A percentile compares a stretch with the other conserved stretches of the same genome.
These are phyloP conservation scores for Monilinia laxa DNA, from an alignment of 2,329 filamentous ascomycete species.

Conservation along the genomic window DNA sequence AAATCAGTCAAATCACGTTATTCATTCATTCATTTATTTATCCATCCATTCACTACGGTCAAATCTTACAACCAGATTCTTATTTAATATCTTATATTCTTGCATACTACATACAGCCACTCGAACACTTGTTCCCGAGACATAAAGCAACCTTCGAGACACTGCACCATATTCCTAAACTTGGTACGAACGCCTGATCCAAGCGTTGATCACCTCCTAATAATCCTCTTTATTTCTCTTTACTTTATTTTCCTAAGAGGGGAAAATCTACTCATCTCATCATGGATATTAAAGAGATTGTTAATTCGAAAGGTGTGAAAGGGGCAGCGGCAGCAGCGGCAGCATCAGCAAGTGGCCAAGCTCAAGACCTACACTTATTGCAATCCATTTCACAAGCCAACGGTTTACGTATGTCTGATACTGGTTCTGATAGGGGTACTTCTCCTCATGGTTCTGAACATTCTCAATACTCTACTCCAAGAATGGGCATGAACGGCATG, in stretches of 20 bases:
- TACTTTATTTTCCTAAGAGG: not conserved
- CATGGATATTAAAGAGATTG: slow-evolving; percentile 43
- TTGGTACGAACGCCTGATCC: slow-evolving; percentile 40
- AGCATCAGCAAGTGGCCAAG: slow-evolving; percentile 35
- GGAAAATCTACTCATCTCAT: slow-evolving; percentile 19
- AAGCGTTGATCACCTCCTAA: slow-evolving; percentile 34
- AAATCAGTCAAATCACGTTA: not conserved
- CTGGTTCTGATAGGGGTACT: slow-evolving; percentile 40
- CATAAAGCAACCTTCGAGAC: slow-evolving; percentile 33
- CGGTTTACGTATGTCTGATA: slow-evolving; percentile 39
- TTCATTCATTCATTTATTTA: not conserved
- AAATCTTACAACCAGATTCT: not conserved
- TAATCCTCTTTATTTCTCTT: slow-evolving; percentile 29
- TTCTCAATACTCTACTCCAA: slow-evolving; percentile 40
- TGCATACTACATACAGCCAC: slow-evolving; percentile 28
- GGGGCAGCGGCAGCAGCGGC: slow-evolving; percentile 36
- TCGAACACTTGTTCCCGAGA: slow-evolving; percentile 35
- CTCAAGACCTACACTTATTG: slow-evolving; percentile 40
- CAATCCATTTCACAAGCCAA: slow-evolving; percentile 41
- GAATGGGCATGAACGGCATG: slow-evolving; percentile 38
- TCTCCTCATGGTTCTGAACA: slow-evolving; percentile 42
- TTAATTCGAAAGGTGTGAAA: slow-evolving; percentile 41
- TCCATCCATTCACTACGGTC: slow-evolving; percentile 1
- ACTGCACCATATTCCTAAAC: slow-evolving; percentile 30
- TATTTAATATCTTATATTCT: slow-evolving; percentile 13